Percentiles rank a stretch among this genome's conserved stretches.
Conservation (phyloP, 2,329 filamentous ascomycete genomes). For the Gnomoniopsis sp. region DNA sequence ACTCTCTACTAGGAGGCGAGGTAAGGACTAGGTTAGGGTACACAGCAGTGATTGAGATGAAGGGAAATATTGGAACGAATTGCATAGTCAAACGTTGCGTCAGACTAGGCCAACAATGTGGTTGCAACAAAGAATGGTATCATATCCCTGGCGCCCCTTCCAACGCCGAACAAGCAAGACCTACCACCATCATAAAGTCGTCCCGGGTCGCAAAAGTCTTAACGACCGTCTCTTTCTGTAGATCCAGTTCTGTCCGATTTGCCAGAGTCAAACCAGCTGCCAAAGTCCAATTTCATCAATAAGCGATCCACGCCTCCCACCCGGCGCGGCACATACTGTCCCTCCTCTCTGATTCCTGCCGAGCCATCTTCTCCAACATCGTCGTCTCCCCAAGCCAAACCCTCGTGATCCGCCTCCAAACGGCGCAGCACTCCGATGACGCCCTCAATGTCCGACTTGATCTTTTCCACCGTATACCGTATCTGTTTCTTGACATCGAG, state of each 20-base stretch:
- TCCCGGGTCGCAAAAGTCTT: background rate
- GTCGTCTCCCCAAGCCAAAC: slow-evolving; percentile 34
- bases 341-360: slow-evolving; percentile 36
- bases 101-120: background rate
- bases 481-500: slow-evolving; percentile 63
- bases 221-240: background rate
- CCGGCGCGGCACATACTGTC: slow-evolving; percentile 64
- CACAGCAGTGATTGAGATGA: background rate
- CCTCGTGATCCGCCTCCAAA: slow-evolving; percentile 37
- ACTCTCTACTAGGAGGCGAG: background rate
- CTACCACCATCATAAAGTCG: background rate
- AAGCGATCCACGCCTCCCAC: slow-evolving; percentile 79
- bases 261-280: slow-evolving; percentile 49
- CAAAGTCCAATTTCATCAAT: slow-evolving; percentile 85
- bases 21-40: too few relatives aligned
- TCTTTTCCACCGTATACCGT: slow-evolving; percentile 56
- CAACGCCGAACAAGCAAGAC: slow-evolving; percentile 7
- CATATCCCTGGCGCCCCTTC: background rate
- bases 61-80: background rate
- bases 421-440: slow-evolving; percentile 55
- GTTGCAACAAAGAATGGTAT: slow-evolving; percentile 5
- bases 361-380: slow-evolving; percentile 27
- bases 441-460: slow-evolving; percentile 65
- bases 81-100: background rate
- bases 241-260: slow-evolving; percentile 17